Conservation (phyloP, 2,329 filamentous ascomycete species). For the Gnomoniopsis sp. region DNA sequence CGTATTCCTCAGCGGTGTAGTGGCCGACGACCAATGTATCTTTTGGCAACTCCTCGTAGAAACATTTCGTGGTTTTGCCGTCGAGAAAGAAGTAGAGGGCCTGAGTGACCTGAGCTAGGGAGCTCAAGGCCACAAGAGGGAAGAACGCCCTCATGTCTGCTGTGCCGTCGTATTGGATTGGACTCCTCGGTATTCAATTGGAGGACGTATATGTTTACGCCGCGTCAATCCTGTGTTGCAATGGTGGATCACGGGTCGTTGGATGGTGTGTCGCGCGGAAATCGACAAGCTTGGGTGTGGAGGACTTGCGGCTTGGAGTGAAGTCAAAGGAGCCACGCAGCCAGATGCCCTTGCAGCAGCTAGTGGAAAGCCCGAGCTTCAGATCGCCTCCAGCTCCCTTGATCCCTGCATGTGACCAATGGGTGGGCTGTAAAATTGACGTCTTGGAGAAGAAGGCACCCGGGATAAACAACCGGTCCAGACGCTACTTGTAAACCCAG, state of each 20-base stretch:
- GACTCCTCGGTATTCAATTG: background rate
- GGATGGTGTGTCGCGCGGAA: background rate
- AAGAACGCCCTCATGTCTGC: constrained; percentile 57
- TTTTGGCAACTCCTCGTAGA: constrained; percentile 97
- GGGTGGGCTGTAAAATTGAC: too few species aligned
- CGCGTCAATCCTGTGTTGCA: background rate
- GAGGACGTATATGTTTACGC: background rate
- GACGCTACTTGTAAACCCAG: too few species aligned
- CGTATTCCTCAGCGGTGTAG: constrained; percentile 83
- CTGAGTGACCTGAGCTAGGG: constrained; percentile 73
- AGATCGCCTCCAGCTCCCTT: background rate
- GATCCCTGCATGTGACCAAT: background rate
- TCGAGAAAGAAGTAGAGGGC: constrained; percentile 97
- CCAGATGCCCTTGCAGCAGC: too few species aligned
- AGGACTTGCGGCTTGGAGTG: background rate
- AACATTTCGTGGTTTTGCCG: constrained; percentile 82
- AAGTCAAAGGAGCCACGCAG: constrained; percentile 6
- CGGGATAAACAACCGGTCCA: too few species aligned
- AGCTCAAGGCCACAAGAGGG: constrained; percentile 62
- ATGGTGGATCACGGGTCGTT: background rate
- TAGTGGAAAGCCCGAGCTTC: background rate
- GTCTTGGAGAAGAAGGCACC: too few species aligned
- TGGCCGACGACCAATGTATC: constrained; percentile 94
- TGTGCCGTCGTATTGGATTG: background rate
- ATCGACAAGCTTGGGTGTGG: background rate